phyloP scores from a whole-genome alignment of 306 rosid genomes.

The Heteromeles arbutifolia region DNA sequence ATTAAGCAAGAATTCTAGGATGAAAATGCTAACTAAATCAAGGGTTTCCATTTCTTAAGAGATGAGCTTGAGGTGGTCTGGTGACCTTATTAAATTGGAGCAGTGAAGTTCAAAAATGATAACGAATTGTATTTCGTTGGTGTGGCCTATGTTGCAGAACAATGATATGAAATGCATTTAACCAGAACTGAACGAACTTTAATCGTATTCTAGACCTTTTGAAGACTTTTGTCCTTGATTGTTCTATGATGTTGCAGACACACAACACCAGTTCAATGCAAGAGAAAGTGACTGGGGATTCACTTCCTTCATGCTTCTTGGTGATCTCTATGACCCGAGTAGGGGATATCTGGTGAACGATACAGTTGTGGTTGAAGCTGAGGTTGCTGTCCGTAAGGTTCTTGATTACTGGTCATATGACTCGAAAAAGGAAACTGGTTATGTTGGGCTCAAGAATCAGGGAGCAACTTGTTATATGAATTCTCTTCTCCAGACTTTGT shows the following conservation, averaged over 20 bases:
- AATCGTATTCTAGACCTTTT: not conserved
- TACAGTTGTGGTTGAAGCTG: conserved; percentile 75
- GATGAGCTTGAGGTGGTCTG: not conserved
- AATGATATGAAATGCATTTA: not conserved
- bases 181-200: not conserved
- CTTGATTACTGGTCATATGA: conserved; percentile 82
- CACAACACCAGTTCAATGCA: conserved; percentile 82
- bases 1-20: not conserved
- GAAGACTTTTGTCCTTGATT: not conserved
- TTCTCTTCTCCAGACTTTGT: conserved; percentile 89
- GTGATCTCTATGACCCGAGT: conserved; percentile 68
- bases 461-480: conserved; percentile 99
- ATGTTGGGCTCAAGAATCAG: conserved; percentile 89
- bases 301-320: conserved; percentile 75
- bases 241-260: conserved; percentile 47
- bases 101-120: not conserved
- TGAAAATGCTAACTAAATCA: not conserved
- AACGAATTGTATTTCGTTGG: not conserved
- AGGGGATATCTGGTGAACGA: conserved; percentile 80
- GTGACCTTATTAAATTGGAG: not conserved
- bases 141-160: not conserved
- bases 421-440: conserved; percentile 94
- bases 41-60: not conserved
- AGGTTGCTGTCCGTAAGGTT: conserved; percentile 73
- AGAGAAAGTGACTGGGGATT: conserved; percentile 97